phyloP scores from a whole-genome alignment of 1,284 basidiomycete genomes.

The Ganoderma boninense region DNA sequence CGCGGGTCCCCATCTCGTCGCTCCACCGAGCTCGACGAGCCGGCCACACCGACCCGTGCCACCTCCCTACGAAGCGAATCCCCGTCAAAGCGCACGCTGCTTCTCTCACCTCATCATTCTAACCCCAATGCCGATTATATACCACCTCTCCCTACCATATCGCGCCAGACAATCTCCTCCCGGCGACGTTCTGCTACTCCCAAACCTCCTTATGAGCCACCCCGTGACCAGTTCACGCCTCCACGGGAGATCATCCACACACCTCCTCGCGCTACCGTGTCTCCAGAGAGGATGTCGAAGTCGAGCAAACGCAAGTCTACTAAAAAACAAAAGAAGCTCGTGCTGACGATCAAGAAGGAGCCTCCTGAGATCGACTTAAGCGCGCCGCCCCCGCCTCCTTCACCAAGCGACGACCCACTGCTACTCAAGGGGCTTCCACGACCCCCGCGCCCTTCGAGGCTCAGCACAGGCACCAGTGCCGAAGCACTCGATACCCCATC shows the following conservation, averaged over 20 bases:
- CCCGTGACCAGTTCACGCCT: conserved; percentile 70
- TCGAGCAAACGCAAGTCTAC: conserved; percentile 47
- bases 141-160: conserved; percentile 42
- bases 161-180: conserved; percentile 34
- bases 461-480: neutral
- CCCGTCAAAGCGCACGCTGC: conserved; percentile 41
- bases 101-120: conserved; percentile 53
- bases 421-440: conserved; percentile 57
- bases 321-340: conserved; percentile 41
- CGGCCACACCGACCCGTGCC: conserved; percentile 36
- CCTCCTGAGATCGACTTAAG: conserved; percentile 68
- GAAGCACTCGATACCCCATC: conserved; percentile 18
- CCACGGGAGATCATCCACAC: conserved; percentile 66
- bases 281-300: conserved; percentile 40
- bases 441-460: neutral
- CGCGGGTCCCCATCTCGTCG: conserved; percentile 44
- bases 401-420: conserved; percentile 77
- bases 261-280: conserved; percentile 38
- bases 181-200: conserved; percentile 53
- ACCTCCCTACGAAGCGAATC: conserved; percentile 41
- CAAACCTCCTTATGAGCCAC: conserved; percentile 69
- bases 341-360: conserved; percentile 62
- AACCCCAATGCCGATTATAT: conserved; percentile 63
- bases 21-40: conserved; percentile 28
- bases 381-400: conserved; percentile 68